Percentiles rank a stretch among this genome's conserved stretches.
phyloP scores from a whole-genome alignment of 1,139 yeast species.

The Suhomyces yuchorum region DNA sequence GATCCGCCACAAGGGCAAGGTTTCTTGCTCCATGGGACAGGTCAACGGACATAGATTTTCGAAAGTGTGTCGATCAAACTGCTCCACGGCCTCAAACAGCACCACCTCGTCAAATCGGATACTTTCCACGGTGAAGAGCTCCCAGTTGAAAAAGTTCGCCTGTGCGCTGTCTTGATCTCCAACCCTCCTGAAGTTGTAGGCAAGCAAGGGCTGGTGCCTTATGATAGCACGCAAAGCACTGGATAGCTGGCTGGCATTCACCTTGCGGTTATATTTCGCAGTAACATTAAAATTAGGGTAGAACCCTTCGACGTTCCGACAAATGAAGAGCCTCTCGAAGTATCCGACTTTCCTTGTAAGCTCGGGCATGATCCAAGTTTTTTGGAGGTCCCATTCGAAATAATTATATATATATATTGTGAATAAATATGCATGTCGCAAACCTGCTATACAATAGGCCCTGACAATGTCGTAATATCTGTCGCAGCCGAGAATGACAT shows the following conservation, averaged over 20 bases:
- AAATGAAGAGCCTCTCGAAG: conserved; percentile 23
- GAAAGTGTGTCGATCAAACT: conserved; percentile 21
- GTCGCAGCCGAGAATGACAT: background rate
- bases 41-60: conserved; percentile 18
- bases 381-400: too few relatives aligned
- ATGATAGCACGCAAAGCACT: conserved; percentile 27
- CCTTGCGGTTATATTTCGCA: conserved; percentile 24
- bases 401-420: background rate
- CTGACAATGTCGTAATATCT: background rate
- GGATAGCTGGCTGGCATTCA: conserved; percentile 23
- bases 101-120: conserved; percentile 33
- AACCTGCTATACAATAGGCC: background rate
- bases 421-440: background rate
- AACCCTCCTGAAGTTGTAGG: conserved; percentile 21
- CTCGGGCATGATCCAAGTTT: background rate
- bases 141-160: conserved; percentile 18
- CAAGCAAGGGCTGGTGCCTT: conserved; percentile 25
- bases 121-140: conserved; percentile 20
- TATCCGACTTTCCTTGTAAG: conserved; percentile 4
- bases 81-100: conserved; percentile 15
- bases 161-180: conserved; percentile 17
- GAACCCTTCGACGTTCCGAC: conserved; percentile 24
- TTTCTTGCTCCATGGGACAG: conserved; percentile 18
- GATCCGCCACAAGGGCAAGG: conserved; percentile 34
- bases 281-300: conserved; percentile 34